A percentile compares a stretch with the other conserved stretches of the same genome.
Evolutionary conservation across 129 eudicot species (phyloP).

Genomic region (Heracleum sosnowskyi): DNA sequence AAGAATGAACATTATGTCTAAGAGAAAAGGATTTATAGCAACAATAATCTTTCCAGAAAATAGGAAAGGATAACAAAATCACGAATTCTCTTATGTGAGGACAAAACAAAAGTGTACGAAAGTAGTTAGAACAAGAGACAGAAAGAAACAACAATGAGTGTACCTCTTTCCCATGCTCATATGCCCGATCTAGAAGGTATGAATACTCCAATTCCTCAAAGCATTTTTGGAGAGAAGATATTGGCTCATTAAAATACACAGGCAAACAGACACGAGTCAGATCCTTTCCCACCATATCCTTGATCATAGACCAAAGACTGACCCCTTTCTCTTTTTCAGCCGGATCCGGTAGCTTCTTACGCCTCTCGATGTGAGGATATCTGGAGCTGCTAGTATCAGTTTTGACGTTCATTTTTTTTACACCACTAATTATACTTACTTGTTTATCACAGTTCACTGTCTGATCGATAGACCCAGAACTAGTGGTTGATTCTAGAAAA

Average conservation of each 20-base stretch:
- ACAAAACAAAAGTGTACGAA: not conserved
- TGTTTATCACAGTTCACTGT: constrained; percentile 9
- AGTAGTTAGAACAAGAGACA: not conserved
- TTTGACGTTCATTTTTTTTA: constrained; percentile 12
- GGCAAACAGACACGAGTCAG: constrained; percentile 89
- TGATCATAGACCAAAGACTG: constrained; percentile 90
- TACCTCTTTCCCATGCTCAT: constrained; percentile 75
- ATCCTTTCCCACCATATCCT: constrained; percentile 85
- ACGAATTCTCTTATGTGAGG: not conserved
- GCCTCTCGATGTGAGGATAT: constrained; percentile 37
- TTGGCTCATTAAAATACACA: constrained; percentile 87
- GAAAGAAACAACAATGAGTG: not conserved
- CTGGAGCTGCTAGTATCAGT: constrained; percentile 13
- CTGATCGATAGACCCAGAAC: constrained; percentile 19
- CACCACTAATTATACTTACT: constrained; percentile 17
- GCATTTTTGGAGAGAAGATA: constrained; percentile 81
- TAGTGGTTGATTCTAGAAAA: constrained; percentile 33
- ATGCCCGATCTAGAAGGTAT: constrained; percentile 77
- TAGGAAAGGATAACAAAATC: not conserved
- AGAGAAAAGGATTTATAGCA: not conserved
- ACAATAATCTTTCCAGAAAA: not conserved
- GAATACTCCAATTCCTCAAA: constrained; percentile 92
- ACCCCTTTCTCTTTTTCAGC: constrained; percentile 82
- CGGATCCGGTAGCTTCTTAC: constrained; percentile 85
- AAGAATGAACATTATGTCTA: not conserved